These are phyloP conservation scores for Aspergillus sclerotiicarbonarius DNA, from an alignment of 495 filamentous ascomycete species.

Conservation along the genomic window DNA sequence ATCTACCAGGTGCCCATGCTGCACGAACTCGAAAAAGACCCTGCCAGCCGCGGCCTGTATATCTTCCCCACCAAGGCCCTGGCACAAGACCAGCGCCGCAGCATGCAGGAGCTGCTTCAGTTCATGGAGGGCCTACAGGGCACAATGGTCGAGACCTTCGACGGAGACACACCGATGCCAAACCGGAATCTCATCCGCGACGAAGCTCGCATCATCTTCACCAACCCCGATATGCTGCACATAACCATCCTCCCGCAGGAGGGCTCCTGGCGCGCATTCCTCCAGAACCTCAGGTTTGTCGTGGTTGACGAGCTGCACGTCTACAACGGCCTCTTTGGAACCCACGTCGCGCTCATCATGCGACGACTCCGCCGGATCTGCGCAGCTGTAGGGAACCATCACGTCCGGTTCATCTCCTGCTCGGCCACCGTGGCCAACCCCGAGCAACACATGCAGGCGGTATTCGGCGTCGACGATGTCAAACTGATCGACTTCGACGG, in stretches of 20 bases:
- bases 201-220: slow-evolving; percentile 91
- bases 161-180: slow-evolving; percentile 86
- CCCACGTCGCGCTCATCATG: slow-evolving; percentile 95
- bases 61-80: slow-evolving; percentile 98
- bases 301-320: slow-evolving; percentile 91
- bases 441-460: slow-evolving; percentile 82
- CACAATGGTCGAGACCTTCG: slow-evolving; percentile 85
- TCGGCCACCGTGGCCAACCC: slow-evolving; percentile 97
- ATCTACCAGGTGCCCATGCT: slow-evolving; percentile 96
- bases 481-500: slow-evolving; percentile 85
- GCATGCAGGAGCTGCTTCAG: slow-evolving; percentile 76
- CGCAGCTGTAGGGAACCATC: slow-evolving; percentile 83
- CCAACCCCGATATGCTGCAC: slow-evolving; percentile 98
- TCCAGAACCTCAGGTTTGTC: slow-evolving; percentile 87
- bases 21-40: slow-evolving; percentile 78
- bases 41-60: slow-evolving; percentile 82
- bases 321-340: slow-evolving; percentile 93
- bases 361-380: slow-evolving; percentile 83
- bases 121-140: slow-evolving; percentile 77
- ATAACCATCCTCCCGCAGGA: slow-evolving; percentile 93
- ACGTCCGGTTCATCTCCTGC: slow-evolving; percentile 92
- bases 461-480: slow-evolving; percentile 85
- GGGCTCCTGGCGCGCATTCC: slow-evolving; percentile 80
- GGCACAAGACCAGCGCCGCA: slow-evolving; percentile 90
- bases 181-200: slow-evolving; percentile 79